A percentile compares a stretch with the other conserved stretches of the same genome.
phyloP scores from a whole-genome alignment of 148 eudicot genomes.

The Talinum fruticosum region DNA sequence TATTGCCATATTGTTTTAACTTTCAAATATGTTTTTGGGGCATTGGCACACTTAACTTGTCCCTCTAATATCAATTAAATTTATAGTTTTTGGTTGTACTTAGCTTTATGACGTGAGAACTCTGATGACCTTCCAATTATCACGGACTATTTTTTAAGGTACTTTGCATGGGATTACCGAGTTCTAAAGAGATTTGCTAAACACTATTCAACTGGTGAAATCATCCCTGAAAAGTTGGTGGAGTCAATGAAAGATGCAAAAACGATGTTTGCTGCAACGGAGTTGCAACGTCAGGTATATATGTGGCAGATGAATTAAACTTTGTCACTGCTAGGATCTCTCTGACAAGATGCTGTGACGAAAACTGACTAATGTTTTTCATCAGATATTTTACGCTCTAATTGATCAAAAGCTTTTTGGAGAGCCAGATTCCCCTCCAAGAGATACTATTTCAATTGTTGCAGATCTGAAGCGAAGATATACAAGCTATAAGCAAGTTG shows the following conservation, averaged over 20 bases:
- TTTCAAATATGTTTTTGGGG: neutral
- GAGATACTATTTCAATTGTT: constrained; percentile 57
- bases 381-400: constrained; percentile 74
- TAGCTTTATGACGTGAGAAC: neutral
- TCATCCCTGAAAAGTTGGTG: constrained; percentile 78
- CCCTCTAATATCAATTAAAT: neutral
- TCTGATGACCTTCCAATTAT: neutral
- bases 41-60: neutral
- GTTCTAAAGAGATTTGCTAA: constrained; percentile 78
- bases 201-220: constrained; percentile 86
- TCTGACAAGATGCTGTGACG: constrained; percentile 1
- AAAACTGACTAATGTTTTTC: constrained; percentile 12
- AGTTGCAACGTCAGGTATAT: constrained; percentile 89
- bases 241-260: constrained; percentile 64
- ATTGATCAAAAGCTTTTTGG: constrained; percentile 82
- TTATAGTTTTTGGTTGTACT: neutral
- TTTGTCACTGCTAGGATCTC: neutral
- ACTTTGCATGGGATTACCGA: constrained; percentile 94
- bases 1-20: neutral
- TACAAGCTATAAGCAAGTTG: constrained; percentile 84
- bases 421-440: constrained; percentile 43
- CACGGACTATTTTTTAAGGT: constrained; percentile 39
- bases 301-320: constrained; percentile 1
- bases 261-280: constrained; percentile 90
- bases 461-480: constrained; percentile 63